phyloP scores from a whole-genome alignment of 768 basidiomycete species.

The Lactarius hengduanensis region DNA sequence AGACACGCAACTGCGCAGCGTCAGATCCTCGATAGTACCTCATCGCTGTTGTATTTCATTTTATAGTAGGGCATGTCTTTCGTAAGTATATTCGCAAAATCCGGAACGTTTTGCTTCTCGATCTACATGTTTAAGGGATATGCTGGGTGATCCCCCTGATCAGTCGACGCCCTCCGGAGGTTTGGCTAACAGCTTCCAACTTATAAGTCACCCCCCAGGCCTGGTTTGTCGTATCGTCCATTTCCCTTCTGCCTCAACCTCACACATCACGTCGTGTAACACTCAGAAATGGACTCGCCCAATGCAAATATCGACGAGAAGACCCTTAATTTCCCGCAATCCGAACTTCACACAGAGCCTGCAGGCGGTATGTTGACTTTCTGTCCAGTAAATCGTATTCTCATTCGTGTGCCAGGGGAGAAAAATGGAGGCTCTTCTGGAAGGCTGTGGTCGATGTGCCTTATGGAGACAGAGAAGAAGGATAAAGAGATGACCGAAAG shows the following conservation, averaged over 20 bases:
- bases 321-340: neutral
- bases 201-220: neutral
- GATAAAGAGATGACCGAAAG: slow-evolving; percentile 1
- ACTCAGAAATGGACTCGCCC: neutral
- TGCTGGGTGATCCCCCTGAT: too few relatives aligned
- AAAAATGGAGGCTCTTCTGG: neutral
- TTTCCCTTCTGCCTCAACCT: neutral
- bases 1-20: too few relatives aligned
- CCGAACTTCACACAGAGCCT: neutral
- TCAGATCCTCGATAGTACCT: too few relatives aligned
- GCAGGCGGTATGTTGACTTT: neutral
- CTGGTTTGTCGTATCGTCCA: neutral
- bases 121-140: too few relatives aligned
- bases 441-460: slow-evolving; percentile 14
- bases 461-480: slow-evolving; percentile 7
- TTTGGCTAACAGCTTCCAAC: neutral
- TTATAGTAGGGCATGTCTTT: too few relatives aligned
- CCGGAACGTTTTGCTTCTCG: too few relatives aligned
- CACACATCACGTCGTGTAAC: neutral
- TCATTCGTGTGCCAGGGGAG: neutral
- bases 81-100: too few relatives aligned
- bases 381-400: too few relatives aligned
- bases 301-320: neutral
- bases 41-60: too few relatives aligned
- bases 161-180: too few relatives aligned